These are phyloP conservation scores for Monosporascus sp. DNA, from an alignment of 2,329 filamentous ascomycete species.

Conservation along the genomic window DNA sequence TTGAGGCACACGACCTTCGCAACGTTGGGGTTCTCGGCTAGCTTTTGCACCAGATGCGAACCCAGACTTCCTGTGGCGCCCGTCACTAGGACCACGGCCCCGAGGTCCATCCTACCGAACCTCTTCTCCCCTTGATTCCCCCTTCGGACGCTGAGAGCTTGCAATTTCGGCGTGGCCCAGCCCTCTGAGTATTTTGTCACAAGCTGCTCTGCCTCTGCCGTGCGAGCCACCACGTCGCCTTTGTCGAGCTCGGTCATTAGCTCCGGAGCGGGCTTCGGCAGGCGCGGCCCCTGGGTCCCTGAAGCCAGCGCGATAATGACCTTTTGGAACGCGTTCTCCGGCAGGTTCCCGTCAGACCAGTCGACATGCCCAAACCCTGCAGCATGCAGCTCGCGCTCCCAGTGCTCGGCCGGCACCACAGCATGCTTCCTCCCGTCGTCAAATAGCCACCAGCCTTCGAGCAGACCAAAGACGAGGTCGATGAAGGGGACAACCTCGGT, in stretches of 20 bases:
- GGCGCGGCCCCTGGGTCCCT: background rate
- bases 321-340: slow-evolving; percentile 21
- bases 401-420: slow-evolving; percentile 12
- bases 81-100: slow-evolving; percentile 29
- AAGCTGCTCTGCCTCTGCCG: too few species aligned
- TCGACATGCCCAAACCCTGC: slow-evolving; percentile 24
- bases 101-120: background rate
- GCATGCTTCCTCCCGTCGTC: slow-evolving; percentile 25
- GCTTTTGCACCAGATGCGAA: slow-evolving; percentile 25
- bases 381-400: slow-evolving; percentile 18
- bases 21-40: slow-evolving; percentile 21
- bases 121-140: too few species aligned
- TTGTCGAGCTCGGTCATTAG: too few species aligned
- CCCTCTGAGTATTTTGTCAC: too few species aligned
- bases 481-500: slow-evolving; percentile 24
- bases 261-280: too few species aligned
- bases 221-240: too few species aligned
- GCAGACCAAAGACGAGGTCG: slow-evolving; percentile 31
- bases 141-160: too few species aligned
- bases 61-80: slow-evolving; percentile 35
- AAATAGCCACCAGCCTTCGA: slow-evolving; percentile 36
- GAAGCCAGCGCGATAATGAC: slow-evolving; percentile 26
- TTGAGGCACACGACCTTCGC: slow-evolving; percentile 38
- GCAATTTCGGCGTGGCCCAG: too few species aligned
- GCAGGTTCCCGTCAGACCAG: slow-evolving; percentile 23